These are phyloP conservation scores for Moniliella sp. DNA, from an alignment of 1,284 basidiomycete species.

Conservation along the genomic window DNA sequence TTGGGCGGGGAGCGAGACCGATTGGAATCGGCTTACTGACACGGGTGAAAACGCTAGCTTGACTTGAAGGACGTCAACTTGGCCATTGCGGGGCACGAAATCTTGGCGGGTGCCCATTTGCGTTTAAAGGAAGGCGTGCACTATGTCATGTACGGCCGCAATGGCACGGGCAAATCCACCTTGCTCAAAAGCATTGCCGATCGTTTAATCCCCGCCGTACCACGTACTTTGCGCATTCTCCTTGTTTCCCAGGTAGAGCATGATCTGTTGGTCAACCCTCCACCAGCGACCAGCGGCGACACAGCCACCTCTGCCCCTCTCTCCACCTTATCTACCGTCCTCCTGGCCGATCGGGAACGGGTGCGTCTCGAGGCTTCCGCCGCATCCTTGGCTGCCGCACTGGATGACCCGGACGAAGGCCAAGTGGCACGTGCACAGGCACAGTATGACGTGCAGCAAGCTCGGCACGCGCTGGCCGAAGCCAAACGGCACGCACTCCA, in stretches of 20 bases:
- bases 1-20: too few relatives aligned
- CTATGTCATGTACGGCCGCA: constrained; percentile 42
- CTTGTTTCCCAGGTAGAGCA: constrained; percentile 41
- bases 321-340: constrained; percentile 31
- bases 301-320: constrained; percentile 2
- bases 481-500: constrained; percentile 42
- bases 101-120: constrained; percentile 42
- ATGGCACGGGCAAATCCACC: constrained; percentile 42
- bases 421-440: constrained; percentile 7
- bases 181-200: constrained; percentile 38
- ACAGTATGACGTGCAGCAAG: constrained; percentile 16
- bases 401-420: too few relatives aligned
- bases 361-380: constrained; percentile 9
- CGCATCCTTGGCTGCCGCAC: constrained; percentile 19
- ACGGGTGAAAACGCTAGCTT: constrained; percentile 31
- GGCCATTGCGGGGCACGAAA: constrained; percentile 38
- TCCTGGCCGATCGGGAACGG: constrained; percentile 33
- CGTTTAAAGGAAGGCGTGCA: constrained; percentile 40
- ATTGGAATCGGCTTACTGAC: too few relatives aligned
- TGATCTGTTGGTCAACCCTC: constrained; percentile 19
- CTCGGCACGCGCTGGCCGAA: constrained; percentile 36
- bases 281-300: constrained; percentile 3
- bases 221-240: constrained; percentile 40
- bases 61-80: constrained; percentile 40
- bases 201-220: constrained; percentile 41